Conservation (phyloP, 1,284 basidiomycete species). For the Phlebopus sp. region DNA sequence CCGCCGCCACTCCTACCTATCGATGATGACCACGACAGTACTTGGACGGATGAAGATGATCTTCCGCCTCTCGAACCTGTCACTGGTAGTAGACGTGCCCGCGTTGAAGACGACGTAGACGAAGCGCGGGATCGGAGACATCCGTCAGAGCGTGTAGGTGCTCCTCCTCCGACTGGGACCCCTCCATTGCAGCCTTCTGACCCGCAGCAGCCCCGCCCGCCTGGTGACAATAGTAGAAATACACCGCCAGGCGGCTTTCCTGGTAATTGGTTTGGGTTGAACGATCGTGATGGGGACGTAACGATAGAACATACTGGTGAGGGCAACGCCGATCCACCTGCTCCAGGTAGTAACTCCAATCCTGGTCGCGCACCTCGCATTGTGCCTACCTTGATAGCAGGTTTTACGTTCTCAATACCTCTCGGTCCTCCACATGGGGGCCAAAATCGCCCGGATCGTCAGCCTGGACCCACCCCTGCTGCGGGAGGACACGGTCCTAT, state of each 20-base stretch:
- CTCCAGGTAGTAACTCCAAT: constrained; percentile 21
- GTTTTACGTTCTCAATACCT: constrained; percentile 32
- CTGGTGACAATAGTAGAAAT: constrained; percentile 2
- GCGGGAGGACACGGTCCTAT: constrained; percentile 3
- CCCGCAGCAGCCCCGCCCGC: constrained; percentile 17
- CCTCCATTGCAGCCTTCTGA: constrained; percentile 16
- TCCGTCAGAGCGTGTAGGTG: constrained; percentile 47
- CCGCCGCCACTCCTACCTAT: constrained; percentile 17
- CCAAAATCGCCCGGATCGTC: constrained; percentile 2
- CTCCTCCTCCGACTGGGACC: constrained; percentile 7
- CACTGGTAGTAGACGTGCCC: constrained; percentile 40
- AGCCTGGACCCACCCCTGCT: too few species aligned
- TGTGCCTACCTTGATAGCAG: constrained; percentile 26
- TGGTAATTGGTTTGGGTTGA: constrained; percentile 25
- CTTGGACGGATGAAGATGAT: constrained; percentile 29
- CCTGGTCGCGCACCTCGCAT: constrained; percentile 21
- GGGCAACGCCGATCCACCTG: constrained; percentile 18
- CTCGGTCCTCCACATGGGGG: constrained; percentile 18
- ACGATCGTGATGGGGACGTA: constrained; percentile 13
- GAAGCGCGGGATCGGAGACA: constrained; percentile 55
- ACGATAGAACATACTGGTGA: constrained; percentile 30
- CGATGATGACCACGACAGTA: constrained; percentile 33
- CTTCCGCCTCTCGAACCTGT: constrained; percentile 25
- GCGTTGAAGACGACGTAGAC: constrained; percentile 55
- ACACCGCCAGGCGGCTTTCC: constrained; percentile 18